Evolutionary conservation across 306 rosid species (phyloP).

Genomic region (Castanea sativa): DNA sequence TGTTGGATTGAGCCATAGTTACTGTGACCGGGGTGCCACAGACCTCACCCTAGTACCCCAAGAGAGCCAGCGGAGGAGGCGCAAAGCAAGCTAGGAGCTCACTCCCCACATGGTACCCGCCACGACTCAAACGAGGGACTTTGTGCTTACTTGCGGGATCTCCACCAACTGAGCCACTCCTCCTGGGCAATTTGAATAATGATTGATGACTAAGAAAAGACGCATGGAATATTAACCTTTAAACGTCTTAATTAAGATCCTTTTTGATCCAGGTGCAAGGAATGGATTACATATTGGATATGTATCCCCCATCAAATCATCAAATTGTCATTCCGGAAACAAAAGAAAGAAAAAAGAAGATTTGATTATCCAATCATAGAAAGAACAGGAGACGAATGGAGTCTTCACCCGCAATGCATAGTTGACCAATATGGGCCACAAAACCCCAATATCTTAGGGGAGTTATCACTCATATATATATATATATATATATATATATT

Average conservation of each 20-base stretch:
- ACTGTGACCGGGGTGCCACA: too few species aligned
- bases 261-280: constrained; percentile 42
- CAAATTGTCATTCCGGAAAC: constrained; percentile 14
- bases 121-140: too few species aligned
- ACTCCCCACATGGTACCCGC: too few species aligned
- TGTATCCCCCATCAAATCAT: constrained; percentile 64
- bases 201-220: constrained; percentile 19
- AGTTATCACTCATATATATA: neutral
- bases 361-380: constrained; percentile 7
- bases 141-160: too few species aligned
- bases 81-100: too few species aligned
- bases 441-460: neutral
- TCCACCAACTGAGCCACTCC: too few species aligned
- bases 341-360: neutral
- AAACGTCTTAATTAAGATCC: constrained; percentile 19
- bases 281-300: constrained; percentile 34
- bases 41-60: too few species aligned
- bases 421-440: neutral
- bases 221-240: constrained; percentile 8
- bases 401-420: constrained; percentile 1
- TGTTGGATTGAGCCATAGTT: too few species aligned
- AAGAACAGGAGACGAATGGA: neutral
- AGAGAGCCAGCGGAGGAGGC: too few species aligned
- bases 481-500: too few species aligned
- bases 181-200: neutral